Conservation (phyloP, 495 filamentous ascomycete genomes). For the Neurospora africana region DNA sequence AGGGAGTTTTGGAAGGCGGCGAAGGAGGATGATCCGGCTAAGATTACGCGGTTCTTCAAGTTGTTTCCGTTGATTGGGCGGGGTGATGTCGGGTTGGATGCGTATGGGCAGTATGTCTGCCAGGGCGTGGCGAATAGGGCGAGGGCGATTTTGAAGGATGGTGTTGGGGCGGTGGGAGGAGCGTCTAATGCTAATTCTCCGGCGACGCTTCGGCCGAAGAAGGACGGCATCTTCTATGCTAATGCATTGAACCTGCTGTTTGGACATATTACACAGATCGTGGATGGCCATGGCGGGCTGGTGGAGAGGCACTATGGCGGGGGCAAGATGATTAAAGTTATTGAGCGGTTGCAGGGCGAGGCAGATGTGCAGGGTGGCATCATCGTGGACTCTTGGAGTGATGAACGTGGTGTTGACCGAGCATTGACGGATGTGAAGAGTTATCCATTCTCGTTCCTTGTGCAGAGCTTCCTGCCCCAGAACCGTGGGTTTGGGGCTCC, state of each 20-base stretch:
- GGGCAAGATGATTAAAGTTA: conserved; percentile 91
- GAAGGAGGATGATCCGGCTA: conserved; percentile 68
- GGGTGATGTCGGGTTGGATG: conserved; percentile 79
- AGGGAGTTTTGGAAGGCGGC: conserved; percentile 92
- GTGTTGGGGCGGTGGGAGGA: conserved; percentile 30
- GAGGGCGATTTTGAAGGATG: conserved; percentile 62
- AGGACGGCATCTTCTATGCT: conserved; percentile 80
- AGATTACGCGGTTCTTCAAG: conserved; percentile 95
- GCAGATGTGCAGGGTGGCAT: conserved; percentile 97
- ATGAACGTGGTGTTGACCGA: conserved; percentile 74
- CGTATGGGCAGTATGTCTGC: conserved; percentile 92
- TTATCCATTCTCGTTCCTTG: conserved; percentile 92
- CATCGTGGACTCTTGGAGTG: conserved; percentile 87
- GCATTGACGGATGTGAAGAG: conserved; percentile 89
- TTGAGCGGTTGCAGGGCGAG: conserved; percentile 86
- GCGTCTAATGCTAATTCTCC: conserved; percentile 17
- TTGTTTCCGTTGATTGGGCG: conserved; percentile 90
- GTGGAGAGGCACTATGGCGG: conserved; percentile 89
- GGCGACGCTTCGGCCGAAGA: conserved; percentile 14
- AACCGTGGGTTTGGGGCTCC: conserved; percentile 45
- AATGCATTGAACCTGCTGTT: conserved; percentile 85
- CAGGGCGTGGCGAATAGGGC: conserved; percentile 80
- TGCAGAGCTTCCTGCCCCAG: conserved; percentile 80
- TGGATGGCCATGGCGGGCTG: conserved; percentile 78
- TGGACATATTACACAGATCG: conserved; percentile 93